Evolutionary conservation across 2,329 filamentous ascomycete genomes (phyloP).

Genomic region (Fusarium algeriense): DNA sequence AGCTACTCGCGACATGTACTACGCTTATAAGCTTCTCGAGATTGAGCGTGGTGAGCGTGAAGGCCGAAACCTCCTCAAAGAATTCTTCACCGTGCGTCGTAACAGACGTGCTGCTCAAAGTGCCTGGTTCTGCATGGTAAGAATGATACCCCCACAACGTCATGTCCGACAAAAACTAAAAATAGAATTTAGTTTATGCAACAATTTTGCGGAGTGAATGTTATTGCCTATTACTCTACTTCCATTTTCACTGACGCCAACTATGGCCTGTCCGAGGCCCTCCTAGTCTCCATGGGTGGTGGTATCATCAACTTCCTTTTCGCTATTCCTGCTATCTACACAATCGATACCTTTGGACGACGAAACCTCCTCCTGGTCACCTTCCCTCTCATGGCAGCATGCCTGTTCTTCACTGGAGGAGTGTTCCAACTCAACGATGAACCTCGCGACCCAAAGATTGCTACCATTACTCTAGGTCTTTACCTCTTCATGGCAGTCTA

Average conservation of each 20-base stretch:
- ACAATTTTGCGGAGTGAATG: conserved; percentile 61
- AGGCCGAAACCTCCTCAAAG: conserved; percentile 50
- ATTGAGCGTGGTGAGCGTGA: conserved; percentile 48
- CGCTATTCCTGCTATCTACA: conserved; percentile 68
- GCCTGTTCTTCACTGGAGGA: conserved; percentile 65
- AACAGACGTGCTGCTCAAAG: conserved; percentile 54
- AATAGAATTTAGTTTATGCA: conserved; percentile 49
- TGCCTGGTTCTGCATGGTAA: conserved; percentile 54
- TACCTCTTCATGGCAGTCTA: conserved; percentile 58
- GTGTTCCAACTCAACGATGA: conserved; percentile 57
- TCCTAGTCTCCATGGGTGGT: conserved; percentile 68
- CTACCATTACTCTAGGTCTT: conserved; percentile 53
- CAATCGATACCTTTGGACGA: conserved; percentile 70
- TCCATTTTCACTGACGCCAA: conserved; percentile 57
- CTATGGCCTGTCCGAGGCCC: conserved; percentile 56
- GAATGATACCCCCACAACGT: not conserved
- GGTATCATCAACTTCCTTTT: conserved; percentile 70
- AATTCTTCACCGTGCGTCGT: conserved; percentile 54
- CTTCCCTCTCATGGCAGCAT: conserved; percentile 69
- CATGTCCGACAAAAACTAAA: not conserved
- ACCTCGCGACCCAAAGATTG: conserved; percentile 43
- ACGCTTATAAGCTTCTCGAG: conserved; percentile 57
- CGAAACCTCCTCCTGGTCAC: conserved; percentile 68
- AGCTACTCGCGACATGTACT: conserved; percentile 64
- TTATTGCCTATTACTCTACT: conserved; percentile 68